phyloP scores from a whole-genome alignment of 2,329 filamentous ascomycete genomes.

The Xylariaceae sp. region DNA sequence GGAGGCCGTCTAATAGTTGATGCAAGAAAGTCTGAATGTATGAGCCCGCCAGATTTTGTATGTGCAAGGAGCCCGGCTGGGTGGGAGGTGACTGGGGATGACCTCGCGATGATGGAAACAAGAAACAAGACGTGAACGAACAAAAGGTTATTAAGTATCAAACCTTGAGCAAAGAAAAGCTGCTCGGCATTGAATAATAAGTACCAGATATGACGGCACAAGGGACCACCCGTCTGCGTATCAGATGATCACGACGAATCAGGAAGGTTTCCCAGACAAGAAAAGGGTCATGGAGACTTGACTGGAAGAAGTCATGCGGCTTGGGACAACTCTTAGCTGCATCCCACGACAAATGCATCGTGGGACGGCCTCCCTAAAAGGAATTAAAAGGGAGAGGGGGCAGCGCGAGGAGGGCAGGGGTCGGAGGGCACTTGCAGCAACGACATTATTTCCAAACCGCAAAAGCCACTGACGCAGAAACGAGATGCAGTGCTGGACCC shows the following conservation, averaged over 20 bases:
- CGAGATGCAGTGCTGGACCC: constrained; percentile 10
- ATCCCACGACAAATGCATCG: constrained; percentile 14
- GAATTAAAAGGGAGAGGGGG: neutral
- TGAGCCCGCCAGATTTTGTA: constrained; percentile 3
- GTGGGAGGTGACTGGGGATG: constrained; percentile 7
- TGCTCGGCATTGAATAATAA: constrained; percentile 6
- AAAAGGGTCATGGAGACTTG: constrained; percentile 22
- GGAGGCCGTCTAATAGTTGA: neutral
- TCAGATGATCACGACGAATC: constrained; percentile 30
- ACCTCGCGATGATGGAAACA: constrained; percentile 18
- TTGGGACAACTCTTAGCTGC: constrained; percentile 8
- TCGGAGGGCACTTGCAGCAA: constrained; percentile 1
- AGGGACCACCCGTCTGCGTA: constrained; percentile 15
- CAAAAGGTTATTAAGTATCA: constrained; percentile 22
- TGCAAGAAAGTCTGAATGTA: constrained; percentile 5
- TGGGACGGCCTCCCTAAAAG: constrained; percentile 8
- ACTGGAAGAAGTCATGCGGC: constrained; percentile 28
- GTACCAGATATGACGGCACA: constrained; percentile 7
- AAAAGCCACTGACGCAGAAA: constrained; percentile 12
- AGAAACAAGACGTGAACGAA: constrained; percentile 7
- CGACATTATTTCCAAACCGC: constrained; percentile 10
- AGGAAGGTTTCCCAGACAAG: constrained; percentile 29
- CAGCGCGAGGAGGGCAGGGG: neutral
- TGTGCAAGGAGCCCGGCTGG: constrained; percentile 2
- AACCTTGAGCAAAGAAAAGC: constrained; percentile 12